A percentile compares a stretch with the other conserved stretches of the same genome.
phyloP scores from a whole-genome alignment of 768 basidiomycete species.

The Mycena albidolilacea region DNA sequence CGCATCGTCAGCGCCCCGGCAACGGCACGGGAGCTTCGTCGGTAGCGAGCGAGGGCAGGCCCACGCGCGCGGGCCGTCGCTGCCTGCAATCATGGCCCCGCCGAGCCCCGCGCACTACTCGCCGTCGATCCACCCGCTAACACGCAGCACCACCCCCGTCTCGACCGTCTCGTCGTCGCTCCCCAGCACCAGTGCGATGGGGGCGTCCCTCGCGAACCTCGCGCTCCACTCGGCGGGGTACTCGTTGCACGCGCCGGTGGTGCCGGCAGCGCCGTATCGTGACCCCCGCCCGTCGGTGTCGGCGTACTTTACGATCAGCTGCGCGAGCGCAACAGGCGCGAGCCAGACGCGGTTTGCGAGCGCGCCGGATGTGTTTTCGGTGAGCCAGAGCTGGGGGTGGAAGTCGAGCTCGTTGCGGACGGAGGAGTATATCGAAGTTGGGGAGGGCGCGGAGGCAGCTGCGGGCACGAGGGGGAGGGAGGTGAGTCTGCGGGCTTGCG shows the following conservation, averaged over 20 bases:
- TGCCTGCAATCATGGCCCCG: conserved; percentile 47
- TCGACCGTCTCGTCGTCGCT: conserved; percentile 44
- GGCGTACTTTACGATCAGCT: conserved; percentile 89
- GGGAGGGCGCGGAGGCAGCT: conserved; percentile 49
- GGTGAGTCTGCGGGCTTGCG: conserved; percentile 82
- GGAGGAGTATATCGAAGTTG: conserved; percentile 65
- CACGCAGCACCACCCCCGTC: conserved; percentile 61
- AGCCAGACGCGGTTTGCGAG: conserved; percentile 89
- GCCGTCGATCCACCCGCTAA: conserved; percentile 60
- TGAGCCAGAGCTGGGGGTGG: conserved; percentile 96
- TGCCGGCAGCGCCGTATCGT: conserved; percentile 79
- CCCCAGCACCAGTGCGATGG: conserved; percentile 36
- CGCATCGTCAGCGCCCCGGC: conserved; percentile 3
- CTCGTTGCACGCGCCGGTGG: conserved; percentile 57
- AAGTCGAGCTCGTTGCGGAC: conserved; percentile 70
- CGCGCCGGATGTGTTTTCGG: conserved; percentile 86
- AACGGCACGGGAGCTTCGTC: conserved; percentile 28
- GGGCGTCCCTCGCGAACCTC: conserved; percentile 23
- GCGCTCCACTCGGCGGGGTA: conserved; percentile 18
- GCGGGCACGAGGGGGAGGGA: conserved; percentile 54
- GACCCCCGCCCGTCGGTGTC: conserved; percentile 80
- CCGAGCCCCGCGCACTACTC: conserved; percentile 58
- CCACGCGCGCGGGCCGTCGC: conserved; percentile 51
- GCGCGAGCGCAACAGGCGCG: conserved; percentile 85
- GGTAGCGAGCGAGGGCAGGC: conserved; percentile 12